phyloP scores from a whole-genome alignment of 2,329 filamentous ascomycete species.

The Dichotomopilus funicola region DNA sequence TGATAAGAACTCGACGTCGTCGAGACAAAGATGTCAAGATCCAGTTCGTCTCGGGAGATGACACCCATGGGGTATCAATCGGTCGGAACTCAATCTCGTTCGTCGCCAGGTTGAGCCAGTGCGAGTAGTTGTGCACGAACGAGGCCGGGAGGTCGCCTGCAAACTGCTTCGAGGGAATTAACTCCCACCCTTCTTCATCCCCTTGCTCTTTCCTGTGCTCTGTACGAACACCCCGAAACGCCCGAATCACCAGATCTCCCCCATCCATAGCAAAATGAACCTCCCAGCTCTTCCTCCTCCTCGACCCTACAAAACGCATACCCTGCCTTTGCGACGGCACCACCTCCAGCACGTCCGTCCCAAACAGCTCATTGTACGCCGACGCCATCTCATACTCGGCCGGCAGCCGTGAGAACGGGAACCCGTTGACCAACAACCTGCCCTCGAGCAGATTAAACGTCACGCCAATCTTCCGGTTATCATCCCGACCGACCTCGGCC shows the following conservation, averaged over 20 bases:
- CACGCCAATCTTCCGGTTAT: constrained; percentile 24
- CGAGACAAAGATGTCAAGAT: neutral
- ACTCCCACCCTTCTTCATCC: constrained; percentile 13
- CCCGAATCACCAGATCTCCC: constrained; percentile 25
- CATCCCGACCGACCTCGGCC: neutral
- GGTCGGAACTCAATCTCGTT: constrained; percentile 17
- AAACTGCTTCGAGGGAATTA: constrained; percentile 28
- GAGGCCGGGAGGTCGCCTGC: constrained; percentile 12
- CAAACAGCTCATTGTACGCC: constrained; percentile 40
- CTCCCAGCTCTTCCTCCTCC: constrained; percentile 24
- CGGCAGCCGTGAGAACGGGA: constrained; percentile 42
- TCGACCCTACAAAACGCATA: constrained; percentile 37
- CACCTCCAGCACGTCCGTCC: constrained; percentile 36
- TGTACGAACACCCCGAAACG: neutral
- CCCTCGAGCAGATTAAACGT: constrained; percentile 47
- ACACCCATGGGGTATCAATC: constrained; percentile 3
- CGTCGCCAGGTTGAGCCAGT: constrained; percentile 15
- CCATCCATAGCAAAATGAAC: constrained; percentile 32
- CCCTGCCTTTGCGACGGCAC: constrained; percentile 33
- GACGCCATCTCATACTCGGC: constrained; percentile 35
- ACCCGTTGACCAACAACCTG: constrained; percentile 46
- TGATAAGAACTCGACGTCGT: neutral
- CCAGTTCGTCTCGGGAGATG: constrained; percentile 11
- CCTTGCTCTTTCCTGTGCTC: too few relatives aligned
- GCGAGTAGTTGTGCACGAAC: constrained; percentile 12